These are phyloP conservation scores for Capsella rubella DNA, from an alignment of 441 rosid genomes.

Conservation along the genomic window DNA sequence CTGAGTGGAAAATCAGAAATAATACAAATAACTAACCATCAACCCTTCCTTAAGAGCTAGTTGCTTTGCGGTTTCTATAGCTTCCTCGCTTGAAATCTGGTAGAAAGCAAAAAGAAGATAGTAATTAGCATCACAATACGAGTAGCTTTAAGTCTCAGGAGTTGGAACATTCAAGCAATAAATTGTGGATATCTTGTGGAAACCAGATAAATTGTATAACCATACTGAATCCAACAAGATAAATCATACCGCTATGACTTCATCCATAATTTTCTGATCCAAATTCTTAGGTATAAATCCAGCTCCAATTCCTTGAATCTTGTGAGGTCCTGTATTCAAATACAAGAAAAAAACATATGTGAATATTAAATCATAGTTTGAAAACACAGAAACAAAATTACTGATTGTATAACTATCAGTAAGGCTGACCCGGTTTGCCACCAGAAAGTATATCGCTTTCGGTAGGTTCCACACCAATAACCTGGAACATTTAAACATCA, in stretches of 20 bases:
- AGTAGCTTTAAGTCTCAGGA: not conserved
- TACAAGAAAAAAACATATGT: conserved; percentile 1
- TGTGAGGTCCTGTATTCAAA: conserved; percentile 84
- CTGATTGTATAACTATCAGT: not conserved
- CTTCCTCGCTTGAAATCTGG: conserved; percentile 83
- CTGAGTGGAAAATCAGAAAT: conserved; percentile 1
- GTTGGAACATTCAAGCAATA: not conserved
- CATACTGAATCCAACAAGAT: conserved; percentile 6
- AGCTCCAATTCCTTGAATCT: conserved; percentile 99
- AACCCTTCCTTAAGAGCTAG: conserved; percentile 89
- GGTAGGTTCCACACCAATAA: conserved; percentile 87
- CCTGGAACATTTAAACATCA: conserved; percentile 53
- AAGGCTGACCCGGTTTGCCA: conserved; percentile 87
- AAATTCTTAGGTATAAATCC: conserved; percentile 91
- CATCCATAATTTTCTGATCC: conserved; percentile 79
- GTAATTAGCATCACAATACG: not conserved
- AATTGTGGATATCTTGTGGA: not conserved
- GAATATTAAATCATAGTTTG: not conserved
- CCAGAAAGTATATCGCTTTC: conserved; percentile 96
- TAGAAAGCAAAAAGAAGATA: conserved; percentile 18
- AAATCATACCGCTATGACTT: conserved; percentile 72
- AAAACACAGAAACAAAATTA: not conserved
- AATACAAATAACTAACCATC: conserved; percentile 57
- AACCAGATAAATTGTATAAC: not conserved
- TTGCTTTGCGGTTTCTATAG: conserved; percentile 82